phyloP scores from a whole-genome alignment of 805 yeast species.

The Sungouiozyma ichnusensis region DNA sequence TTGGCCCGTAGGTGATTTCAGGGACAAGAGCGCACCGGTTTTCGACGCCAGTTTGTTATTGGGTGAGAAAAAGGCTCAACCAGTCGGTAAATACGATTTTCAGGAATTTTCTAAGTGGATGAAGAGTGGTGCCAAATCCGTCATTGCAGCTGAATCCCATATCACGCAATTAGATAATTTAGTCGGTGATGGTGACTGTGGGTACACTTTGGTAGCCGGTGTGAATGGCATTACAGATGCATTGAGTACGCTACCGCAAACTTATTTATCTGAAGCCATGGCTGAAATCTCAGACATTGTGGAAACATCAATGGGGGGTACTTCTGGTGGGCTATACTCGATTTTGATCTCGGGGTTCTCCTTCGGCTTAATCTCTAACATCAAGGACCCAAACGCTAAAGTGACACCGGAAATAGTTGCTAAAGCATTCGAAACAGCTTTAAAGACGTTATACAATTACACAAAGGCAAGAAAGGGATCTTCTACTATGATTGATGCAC shows the following conservation, averaged over 20 bases:
- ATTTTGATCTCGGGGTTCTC: conserved; percentile 75
- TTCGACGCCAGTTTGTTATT: conserved; percentile 23
- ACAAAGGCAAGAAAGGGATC: conserved; percentile 87
- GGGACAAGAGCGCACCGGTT: conserved; percentile 22
- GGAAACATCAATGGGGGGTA: conserved; percentile 94
- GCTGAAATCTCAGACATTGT: conserved; percentile 72
- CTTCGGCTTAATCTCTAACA: conserved; percentile 32
- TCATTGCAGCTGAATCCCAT: conserved; percentile 63
- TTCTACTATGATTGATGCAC: conserved; percentile 78
- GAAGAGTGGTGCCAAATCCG: conserved; percentile 39
- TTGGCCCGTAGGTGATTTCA: conserved; percentile 41
- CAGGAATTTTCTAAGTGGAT: conserved; percentile 30
- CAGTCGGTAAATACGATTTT: conserved; percentile 31
- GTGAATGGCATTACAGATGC: conserved; percentile 59
- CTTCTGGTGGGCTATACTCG: conserved; percentile 88
- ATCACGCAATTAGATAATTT: conserved; percentile 77
- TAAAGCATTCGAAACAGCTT: conserved; percentile 43
- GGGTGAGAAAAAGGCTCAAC: conserved; percentile 25
- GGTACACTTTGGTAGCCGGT: conserved; percentile 79
- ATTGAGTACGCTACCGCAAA: conserved; percentile 33
- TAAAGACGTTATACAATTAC: conserved; percentile 68
- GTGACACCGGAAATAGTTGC: conserved; percentile 33
- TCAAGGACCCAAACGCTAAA: conserved; percentile 18
- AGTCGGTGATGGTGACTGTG: conserved; percentile 97
- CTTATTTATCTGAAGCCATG: conserved; percentile 42